Percentiles rank a stretch among this genome's conserved stretches.
Evolutionary conservation across 495 filamentous ascomycete genomes (phyloP).

Genomic region (Xylaria sp.): DNA sequence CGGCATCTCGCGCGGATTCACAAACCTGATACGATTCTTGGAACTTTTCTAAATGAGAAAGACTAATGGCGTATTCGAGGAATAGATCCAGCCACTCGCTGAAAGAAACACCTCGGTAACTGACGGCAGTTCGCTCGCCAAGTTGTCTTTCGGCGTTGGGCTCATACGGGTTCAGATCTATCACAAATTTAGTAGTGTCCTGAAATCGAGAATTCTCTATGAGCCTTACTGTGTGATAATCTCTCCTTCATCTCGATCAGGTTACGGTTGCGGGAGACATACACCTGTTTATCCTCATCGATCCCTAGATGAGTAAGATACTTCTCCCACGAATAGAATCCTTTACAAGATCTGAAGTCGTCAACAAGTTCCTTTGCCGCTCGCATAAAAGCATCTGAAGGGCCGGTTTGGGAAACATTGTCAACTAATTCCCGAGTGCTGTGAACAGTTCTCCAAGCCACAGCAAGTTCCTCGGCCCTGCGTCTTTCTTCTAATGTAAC

Average conservation of each 20-base stretch:
- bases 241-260: constrained; percentile 75
- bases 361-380: constrained; percentile 76
- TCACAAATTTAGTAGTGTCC: constrained; percentile 28
- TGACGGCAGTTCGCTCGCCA: constrained; percentile 33
- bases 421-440: constrained; percentile 22
- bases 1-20: constrained; percentile 73
- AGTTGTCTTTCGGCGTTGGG: constrained; percentile 31
- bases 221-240: constrained; percentile 57
- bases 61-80: constrained; percentile 77
- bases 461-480: constrained; percentile 30
- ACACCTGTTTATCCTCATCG: constrained; percentile 56
- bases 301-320: constrained; percentile 74
- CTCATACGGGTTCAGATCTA: constrained; percentile 34
- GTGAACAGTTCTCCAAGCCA: constrained; percentile 37
- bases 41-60: constrained; percentile 63
- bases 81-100: constrained; percentile 90
- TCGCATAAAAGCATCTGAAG: constrained; percentile 58
- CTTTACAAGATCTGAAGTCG: constrained; percentile 77
- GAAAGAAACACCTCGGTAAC: constrained; percentile 80
- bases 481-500: constrained; percentile 37
- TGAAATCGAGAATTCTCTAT: neutral
- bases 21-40: constrained; percentile 79
- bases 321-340: constrained; percentile 79
- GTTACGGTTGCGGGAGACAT: constrained; percentile 59
- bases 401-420: constrained; percentile 1